Base-by-base conservation (phyloP, 1,284 basidiomycete genomes). In the Cutaneotrichosporon cutaneum region DNA sequence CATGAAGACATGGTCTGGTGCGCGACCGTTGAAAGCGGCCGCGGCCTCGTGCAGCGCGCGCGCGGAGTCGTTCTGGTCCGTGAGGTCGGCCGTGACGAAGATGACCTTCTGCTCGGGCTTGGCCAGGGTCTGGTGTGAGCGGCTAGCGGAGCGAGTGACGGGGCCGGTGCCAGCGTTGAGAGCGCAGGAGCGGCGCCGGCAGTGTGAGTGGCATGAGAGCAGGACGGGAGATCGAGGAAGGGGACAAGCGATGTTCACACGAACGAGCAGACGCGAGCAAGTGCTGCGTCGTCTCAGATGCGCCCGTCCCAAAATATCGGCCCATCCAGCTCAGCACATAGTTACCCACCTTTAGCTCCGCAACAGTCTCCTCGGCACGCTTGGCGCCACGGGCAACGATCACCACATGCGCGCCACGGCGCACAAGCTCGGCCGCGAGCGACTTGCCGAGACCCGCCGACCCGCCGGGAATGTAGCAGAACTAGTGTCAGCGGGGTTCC, bases 381-480 rank as follows among this genome's bases (percentile, higher is more conserved):
- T 80, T 77, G 65, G 86, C 81, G 68, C 87, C 70, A 27, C 90
- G 82, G 47, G 90, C 90, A 35, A 92, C 88, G 63, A 94, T 89
- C 2, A 88, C 89, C 4, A 94, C 87, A 73, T 90, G 82, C 1
- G 90, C 90, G 1, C 92, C 92, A 58, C 83, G 82, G 66, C 82
- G 78, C n/a, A 87, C 85, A 13, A 94, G 83, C 44, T 87, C 81
- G 44, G 84, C 81, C 0, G 90, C 89, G 0, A 93, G 81, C 0
- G 86, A 83, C 14, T 90, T 83, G 9, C 92, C 92, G 2, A 92
- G 83, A 1, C 92, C 92, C 24, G 87, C 83, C 10, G 87, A 90
- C 1, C 90, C 92, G 26, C 92, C 92, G 16, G 90, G 90, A 57
- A 93, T 81, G 72, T 88, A 90, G 76, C 85, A 87, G 70, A 87